These are phyloP conservation scores for Tricholoma saponaceum DNA, from an alignment of 768 basidiomycete species.

Conservation along the genomic window DNA sequence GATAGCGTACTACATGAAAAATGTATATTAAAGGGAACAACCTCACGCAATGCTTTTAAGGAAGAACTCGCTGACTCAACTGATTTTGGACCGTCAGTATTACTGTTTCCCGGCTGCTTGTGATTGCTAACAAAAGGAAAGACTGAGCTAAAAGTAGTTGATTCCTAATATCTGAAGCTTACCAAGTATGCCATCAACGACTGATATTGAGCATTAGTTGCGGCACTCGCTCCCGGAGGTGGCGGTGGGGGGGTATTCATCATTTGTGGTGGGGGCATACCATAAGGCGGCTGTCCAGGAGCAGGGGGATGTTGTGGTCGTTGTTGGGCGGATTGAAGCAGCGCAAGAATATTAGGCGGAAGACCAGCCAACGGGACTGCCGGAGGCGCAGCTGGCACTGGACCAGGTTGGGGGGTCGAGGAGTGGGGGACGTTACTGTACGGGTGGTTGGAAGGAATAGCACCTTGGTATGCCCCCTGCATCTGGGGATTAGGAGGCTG, in stretches of 20 bases:
- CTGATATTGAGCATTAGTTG: constrained; percentile 48
- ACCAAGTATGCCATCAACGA: constrained; percentile 72
- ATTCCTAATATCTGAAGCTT: constrained; percentile 18
- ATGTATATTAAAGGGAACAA: neutral
- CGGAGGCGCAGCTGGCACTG: constrained; percentile 32
- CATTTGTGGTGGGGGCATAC: constrained; percentile 32
- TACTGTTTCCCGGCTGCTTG: constrained; percentile 22
- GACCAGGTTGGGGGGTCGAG: constrained; percentile 24
- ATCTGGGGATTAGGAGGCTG: constrained; percentile 30
- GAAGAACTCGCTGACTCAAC: too few relatives aligned
- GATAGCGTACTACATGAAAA: neutral
- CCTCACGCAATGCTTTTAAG: neutral
- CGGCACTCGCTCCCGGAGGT: constrained; percentile 32
- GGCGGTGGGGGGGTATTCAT: constrained; percentile 41
- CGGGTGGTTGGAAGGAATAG: constrained; percentile 27
- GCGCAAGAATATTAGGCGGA: constrained; percentile 66
- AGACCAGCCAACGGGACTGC: constrained; percentile 35
- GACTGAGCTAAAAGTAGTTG: neutral
- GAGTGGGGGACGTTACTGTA: constrained; percentile 19
- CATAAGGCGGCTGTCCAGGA: constrained; percentile 31
- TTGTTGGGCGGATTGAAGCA: constrained; percentile 54
- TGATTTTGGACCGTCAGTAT: too few relatives aligned
- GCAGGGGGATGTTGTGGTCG: constrained; percentile 36
- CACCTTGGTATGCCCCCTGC: constrained; percentile 27
- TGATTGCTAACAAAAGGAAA: constrained; percentile 26